Evolutionary conservation across 306 rosid genomes (phyloP), one percentile per base, ranked within the genome.

Genomic region (Cicer yamashitae): DNA sequence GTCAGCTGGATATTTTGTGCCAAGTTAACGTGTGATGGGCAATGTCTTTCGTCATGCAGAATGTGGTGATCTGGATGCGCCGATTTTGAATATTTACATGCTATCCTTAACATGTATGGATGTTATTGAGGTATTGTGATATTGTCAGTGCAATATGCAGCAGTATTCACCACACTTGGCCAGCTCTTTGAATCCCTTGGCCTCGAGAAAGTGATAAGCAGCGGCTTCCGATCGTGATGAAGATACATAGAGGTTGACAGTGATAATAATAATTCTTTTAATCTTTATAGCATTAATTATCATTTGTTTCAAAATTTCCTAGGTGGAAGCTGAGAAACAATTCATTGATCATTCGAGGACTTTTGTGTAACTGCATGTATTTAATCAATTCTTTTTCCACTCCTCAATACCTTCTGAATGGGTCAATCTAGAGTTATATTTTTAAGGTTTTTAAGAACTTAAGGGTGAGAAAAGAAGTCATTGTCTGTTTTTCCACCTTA

Each of bases 281-380:
- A 45, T 58, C 62, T 70, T 68, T 40, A 41, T 67, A 57, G 41
- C 41, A 57, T 56, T 46, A 22, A n/a, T 52, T 61, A 4, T 15
- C 48, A 22, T 13, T 17, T 4, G 7, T 52, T 34, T 17, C n/a
- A 18, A 11, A 65, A 20, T 53, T 44, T 45, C 30, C 45, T 17
- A 53, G 69, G 74, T 80, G 40, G 73, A 52, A 14, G 57, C 66
- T 8, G 41, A 34, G 70, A 68, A 46, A 77, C 41, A 69, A 38
- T 48, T 69, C 44, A 47, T 12, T 58, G 70, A 18, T 10, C 44
- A 43, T 13, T 61, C 4, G 4, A 41, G 60, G 47, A 48, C 45
- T 39, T 67, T 40, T 48, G 41, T 70, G 72, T 52, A 25, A 30
- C 63, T 79, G 18, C 10, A 14, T 63, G 12, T 10, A 62, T 53